phyloP scores from a whole-genome alignment of 345 rosid species.

The Salix caprea region DNA sequence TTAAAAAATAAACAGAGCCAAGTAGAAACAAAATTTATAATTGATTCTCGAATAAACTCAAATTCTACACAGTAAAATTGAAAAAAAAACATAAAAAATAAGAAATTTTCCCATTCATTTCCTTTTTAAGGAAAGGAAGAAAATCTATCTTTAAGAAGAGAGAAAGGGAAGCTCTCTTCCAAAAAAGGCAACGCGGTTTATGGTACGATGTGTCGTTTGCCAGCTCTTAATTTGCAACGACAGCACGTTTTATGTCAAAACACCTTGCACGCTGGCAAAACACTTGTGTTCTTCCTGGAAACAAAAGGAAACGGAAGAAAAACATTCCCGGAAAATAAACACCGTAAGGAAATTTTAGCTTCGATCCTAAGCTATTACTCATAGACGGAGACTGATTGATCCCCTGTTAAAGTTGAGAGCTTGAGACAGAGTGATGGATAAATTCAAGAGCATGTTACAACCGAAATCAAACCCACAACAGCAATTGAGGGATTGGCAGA shows the following conservation, averaged over 20 bases:
- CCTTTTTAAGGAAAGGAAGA: not conserved
- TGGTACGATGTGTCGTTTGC: not conserved
- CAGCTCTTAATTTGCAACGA: not conserved
- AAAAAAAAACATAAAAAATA: too few relatives aligned
- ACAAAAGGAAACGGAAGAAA: not conserved
- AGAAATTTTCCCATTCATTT: not conserved
- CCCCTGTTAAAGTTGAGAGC: not conserved
- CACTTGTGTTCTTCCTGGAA: not conserved
- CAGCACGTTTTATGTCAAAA: not conserved
- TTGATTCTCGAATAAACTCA: not conserved
- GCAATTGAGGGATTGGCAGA: conserved; percentile 44
- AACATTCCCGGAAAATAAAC: not conserved
- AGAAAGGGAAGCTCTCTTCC: not conserved
- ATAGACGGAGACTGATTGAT: not conserved
- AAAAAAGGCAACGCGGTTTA: not conserved
- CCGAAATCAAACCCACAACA: conserved; percentile 38
- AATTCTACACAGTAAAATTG: too few relatives aligned
- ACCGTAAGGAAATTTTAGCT: conserved; percentile 11
- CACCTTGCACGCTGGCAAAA: not conserved
- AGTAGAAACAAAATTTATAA: not conserved
- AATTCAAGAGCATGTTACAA: conserved; percentile 32
- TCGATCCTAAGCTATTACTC: conserved; percentile 14
- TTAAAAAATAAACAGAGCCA: too few relatives aligned
- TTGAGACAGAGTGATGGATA: conserved; percentile 26
- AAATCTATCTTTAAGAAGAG: not conserved